Conservation (phyloP, 75 land plant genomes). For the Isoetes taiwanensis region DNA sequence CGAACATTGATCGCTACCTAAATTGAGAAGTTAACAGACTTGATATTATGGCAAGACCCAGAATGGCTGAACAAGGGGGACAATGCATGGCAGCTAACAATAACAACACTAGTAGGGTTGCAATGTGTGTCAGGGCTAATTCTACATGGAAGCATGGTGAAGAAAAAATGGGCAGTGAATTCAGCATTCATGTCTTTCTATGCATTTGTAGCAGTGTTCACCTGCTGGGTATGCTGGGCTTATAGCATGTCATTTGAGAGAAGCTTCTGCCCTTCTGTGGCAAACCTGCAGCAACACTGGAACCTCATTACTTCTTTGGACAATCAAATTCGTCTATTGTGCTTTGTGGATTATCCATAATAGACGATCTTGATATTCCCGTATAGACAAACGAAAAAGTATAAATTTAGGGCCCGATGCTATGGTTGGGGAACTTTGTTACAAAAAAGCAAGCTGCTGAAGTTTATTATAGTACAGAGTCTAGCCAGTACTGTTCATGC, state of each 20-base stretch:
- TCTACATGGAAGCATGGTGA: slow-evolving; percentile 37
- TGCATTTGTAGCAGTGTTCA: slow-evolving; percentile 41
- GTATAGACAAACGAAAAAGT: too few species aligned
- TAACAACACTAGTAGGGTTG: slow-evolving; percentile 39
- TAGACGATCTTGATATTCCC: too few species aligned
- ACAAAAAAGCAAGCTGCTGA: too few species aligned
- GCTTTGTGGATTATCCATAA: too few species aligned
- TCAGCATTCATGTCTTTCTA: slow-evolving; percentile 55
- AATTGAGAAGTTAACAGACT: too few species aligned
- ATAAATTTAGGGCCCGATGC: too few species aligned
- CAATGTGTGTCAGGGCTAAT: slow-evolving; percentile 38
- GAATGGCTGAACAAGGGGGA: slow-evolving; percentile 42
- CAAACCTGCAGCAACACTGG: slow-evolving; percentile 21
- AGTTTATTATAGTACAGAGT: too few species aligned
- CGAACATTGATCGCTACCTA: too few species aligned
- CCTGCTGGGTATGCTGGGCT: slow-evolving; percentile 44
- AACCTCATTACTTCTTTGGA: slow-evolving; percentile 28
- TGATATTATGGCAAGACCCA: too few species aligned
- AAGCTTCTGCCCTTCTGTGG: slow-evolving; percentile 25
- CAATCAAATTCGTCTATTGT: too few species aligned
- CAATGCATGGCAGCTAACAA: slow-evolving; percentile 44
- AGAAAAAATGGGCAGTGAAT: slow-evolving; percentile 50
- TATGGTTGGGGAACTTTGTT: too few species aligned
- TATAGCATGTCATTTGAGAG: slow-evolving; percentile 49
- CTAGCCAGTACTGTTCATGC: too few species aligned